These are phyloP conservation scores for Colletotrichum kahawae DNA, from an alignment of 2,329 filamentous ascomycete species.

Conservation along the genomic window DNA sequence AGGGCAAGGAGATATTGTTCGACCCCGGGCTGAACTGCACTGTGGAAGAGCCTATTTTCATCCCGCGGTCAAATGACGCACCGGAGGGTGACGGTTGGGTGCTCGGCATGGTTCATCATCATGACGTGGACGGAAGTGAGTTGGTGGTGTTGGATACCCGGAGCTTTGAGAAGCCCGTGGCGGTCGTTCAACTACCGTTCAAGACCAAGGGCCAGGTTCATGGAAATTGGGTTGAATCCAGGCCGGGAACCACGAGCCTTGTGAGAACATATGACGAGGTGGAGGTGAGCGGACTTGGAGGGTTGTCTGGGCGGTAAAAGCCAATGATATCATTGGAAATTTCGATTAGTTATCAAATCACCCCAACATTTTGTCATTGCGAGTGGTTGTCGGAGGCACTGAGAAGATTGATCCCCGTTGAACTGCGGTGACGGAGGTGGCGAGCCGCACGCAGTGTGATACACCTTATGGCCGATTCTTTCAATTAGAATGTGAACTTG, in stretches of 20 bases:
- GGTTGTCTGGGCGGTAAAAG: not conserved
- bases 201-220: constrained; percentile 32
- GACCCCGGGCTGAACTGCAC: constrained; percentile 25
- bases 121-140: not conserved
- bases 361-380: not conserved
- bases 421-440: not conserved
- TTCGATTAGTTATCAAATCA: not conserved
- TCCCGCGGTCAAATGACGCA: constrained; percentile 36
- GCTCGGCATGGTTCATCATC: constrained; percentile 37
- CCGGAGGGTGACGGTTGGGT: constrained; percentile 46
- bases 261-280: not conserved
- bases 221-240: constrained; percentile 34
- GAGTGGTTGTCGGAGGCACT: not conserved
- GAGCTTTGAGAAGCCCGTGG: constrained; percentile 39
- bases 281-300: not conserved
- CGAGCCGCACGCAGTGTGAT: not conserved
- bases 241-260: not conserved
- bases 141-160: constrained; percentile 40
- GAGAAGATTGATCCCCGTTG: not conserved
- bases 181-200: constrained; percentile 42
- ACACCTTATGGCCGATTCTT: not conserved
- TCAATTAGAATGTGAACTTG: not conserved
- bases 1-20: not conserved
- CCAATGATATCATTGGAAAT: not conserved
- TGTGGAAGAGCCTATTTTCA: constrained; percentile 49